Base-by-base conservation (phyloP, 2,329 filamentous ascomycete species). In the Aspergillus texensis region DNA sequence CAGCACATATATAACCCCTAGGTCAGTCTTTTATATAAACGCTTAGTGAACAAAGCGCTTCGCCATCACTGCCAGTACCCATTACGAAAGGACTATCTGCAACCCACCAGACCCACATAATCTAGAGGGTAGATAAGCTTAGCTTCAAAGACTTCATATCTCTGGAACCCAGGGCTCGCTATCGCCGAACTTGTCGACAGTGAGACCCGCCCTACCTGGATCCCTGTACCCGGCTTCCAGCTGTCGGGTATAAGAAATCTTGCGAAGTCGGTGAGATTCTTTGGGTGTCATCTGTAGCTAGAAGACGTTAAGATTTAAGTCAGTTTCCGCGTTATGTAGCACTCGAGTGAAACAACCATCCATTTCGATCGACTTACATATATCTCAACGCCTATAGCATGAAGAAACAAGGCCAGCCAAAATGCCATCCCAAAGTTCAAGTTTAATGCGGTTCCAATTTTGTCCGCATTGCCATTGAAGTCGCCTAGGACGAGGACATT, bases 371-470 rank as follows among this genome's bases (percentile, higher is more conserved):
- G 26, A 58, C 56, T 48, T 12, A 58, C 56, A 48, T 58, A 58
- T 11, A 58, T 48, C 16, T 58, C 56, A 0, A 58, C 45, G 2
- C 43, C 56, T 11, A 58, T 19, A 11, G 9, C 8, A 50, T 58
- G 56, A 21, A 58, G 24, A 2, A 41, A 24, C n/a, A 58, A 10
- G 4, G 56, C 56, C 1, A 58, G 21, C 39, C 41, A 46, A 30
- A 58, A 10, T 9, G 56, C 36, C 56, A 58, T 58, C 28, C 56
- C 56, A n/a, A 58, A 58, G 19, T 34, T 58, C 26, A 48, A 9
- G 19, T 58, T 46, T 0, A 58, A 2, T 10, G 56, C 41, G 5
- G 39, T 24, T 9, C 39, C 56, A 24, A n/a, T 34, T 16, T 24
- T 5, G 12, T 54, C 52, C 8, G 12, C 8, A n/a, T 6, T 9